Base-by-base conservation (phyloP, 1,284 basidiomycete genomes). In the Naganishia liquefaciens region DNA sequence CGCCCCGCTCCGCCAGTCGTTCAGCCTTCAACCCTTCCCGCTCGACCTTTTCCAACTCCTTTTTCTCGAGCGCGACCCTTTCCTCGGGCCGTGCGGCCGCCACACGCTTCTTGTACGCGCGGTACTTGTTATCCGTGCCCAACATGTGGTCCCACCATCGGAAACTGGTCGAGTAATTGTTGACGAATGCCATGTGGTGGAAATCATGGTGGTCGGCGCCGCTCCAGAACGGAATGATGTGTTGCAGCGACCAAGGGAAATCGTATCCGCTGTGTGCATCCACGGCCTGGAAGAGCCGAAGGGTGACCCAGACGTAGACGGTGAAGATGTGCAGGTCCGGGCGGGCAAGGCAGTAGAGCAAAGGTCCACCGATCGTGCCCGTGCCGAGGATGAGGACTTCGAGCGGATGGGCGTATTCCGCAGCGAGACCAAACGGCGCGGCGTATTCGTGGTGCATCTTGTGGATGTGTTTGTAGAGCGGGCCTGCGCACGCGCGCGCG, bases 161-260 rank as follows among this genome's bases (percentile, higher is more conserved):
- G 86, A 95, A 95, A 19, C 88, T 90, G 37, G 92, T 93, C 21
- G 90, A 89, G 79, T 85, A 94, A 83, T 93, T 93, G 72, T 79
- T 77, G 63, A 72, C 71, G 62, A 76, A 76, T 2, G 74, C 72
- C 90, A 91, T 91, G 80, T 94, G 91, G 79, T 94, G 92, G 85
- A 91, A 94, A 76, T 93, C 94, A 79, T 97, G 94, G 83, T 97
- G 94, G 75, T 99, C 96, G 0, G 95, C 96, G 55, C 96, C 95
- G 27, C 93, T 92, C 95, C 95, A 99, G 85, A 98, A 92, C 3
- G 95, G 95, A 33, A 99, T 67, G 74, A 92, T 88, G 83, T 95
- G 88, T 74, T 93, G 89, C 68, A 99, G 83, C n/a, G 91, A 95
- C 93, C 92, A 95, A 4, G 93, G 93, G 84, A 96, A 96, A 79